Base-by-base conservation (phyloP, 2,329 filamentous ascomycete species). In the Hypomyces perniciosus region DNA sequence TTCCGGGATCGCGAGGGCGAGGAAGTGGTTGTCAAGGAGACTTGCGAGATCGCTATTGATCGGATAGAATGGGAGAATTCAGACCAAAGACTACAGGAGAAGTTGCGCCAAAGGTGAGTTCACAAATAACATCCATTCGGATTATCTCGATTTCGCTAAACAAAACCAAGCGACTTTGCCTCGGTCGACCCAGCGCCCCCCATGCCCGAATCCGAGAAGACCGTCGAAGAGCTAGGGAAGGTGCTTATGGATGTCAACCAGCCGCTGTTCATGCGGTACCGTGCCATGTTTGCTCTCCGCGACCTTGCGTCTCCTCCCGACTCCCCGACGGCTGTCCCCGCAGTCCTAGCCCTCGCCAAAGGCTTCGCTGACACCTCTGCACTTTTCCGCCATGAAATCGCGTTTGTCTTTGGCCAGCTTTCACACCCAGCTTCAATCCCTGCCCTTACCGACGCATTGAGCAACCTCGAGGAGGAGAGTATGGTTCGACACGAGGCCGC, bases 401-500 rank as follows among this genome's bases (percentile, higher is more conserved):
- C 93, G 10, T 99, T 99, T 67, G 93, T 99, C 10, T 99, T 99
- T 61, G 93, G 93, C 50, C 93, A 99, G 69, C 78, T 99, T 47
- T 90, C 88, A 50, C 93, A 99, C 65, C 93, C 93, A 1, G 92
- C 92, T n/a, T 96, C 90, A 1, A 96, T 99, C 59, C 91, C 93
- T 4, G 89, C 89, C 53, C 80, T 99, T 52, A 86, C 86, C 12
- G 82, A 81, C 46, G 84, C 88, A 1, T 76, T 99, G 53, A 86
- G 86, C 61, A 79, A 99, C 67, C 73, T 80, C 44, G 76, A 88
- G 50, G 93, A 99, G 72, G 86, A 83, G 27, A 90, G 91, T 63
- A 99, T 99, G 93, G 93, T 99, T 51, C 85, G 93, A 51, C 93
- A 99, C 65, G 93, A 99, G 72, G 95, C 93, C 44, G 93, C 95